A percentile compares a stretch with the other conserved stretches of the same genome.
Conservation (phyloP, 805 yeast species). For the Candida piceae region DNA sequence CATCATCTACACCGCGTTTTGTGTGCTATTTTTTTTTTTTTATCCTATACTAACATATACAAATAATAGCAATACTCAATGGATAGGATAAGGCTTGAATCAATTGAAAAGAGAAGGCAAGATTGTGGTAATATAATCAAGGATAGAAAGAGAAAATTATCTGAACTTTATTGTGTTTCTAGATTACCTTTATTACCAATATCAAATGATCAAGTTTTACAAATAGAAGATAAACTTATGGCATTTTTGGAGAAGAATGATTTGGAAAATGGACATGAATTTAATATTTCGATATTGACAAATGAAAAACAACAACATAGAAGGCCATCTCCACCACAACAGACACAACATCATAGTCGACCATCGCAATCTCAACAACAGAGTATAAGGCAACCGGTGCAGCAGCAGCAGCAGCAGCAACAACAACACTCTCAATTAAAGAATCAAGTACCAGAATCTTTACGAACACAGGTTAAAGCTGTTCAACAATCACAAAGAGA, state of each 20-base stretch:
- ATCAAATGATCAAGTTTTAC: conserved; percentile 34
- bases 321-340: conserved; percentile 26
- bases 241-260: conserved; percentile 49
- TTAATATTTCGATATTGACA: conserved; percentile 31
- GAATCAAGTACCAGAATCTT: no score
- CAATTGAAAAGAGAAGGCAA: conserved; percentile 40
- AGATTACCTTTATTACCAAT: conserved; percentile 43
- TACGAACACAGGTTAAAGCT: no score
- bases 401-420: not conserved
- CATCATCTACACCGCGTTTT: not conserved
- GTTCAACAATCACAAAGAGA: no score
- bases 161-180: conserved; percentile 58
- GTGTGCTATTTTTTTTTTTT: not conserved
- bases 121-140: conserved; percentile 40
- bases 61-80: conserved; percentile 19
- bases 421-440: not conserved
- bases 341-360: conserved; percentile 8
- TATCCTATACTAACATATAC: conserved; percentile 2
- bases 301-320: conserved; percentile 30
- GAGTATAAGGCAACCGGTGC: not conserved
- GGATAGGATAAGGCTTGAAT: conserved; percentile 41
- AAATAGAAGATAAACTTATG: conserved; percentile 35
- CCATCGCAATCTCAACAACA: conserved; percentile 5
- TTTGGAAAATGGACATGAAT: conserved; percentile 40
- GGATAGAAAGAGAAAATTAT: conserved; percentile 50